Conservation (phyloP, 805 yeast species). For the Saccharomycopsis capsularis region DNA sequence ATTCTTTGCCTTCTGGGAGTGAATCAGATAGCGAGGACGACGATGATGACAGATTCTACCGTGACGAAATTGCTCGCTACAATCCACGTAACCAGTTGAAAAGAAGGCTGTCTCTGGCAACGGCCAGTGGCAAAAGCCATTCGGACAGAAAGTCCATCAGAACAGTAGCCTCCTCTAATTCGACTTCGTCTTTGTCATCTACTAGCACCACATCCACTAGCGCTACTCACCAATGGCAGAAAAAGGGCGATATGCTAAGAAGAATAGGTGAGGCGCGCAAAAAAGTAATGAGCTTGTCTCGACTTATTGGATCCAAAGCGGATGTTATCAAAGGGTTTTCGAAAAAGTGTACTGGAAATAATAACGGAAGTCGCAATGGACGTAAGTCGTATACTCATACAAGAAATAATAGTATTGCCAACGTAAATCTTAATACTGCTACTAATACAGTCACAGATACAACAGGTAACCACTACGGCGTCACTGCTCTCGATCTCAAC, state of each 20-base stretch:
- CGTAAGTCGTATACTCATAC: too few species aligned
- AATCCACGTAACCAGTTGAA: neutral
- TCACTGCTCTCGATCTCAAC: slow-evolving; percentile 1
- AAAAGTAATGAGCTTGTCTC: slow-evolving; percentile 81
- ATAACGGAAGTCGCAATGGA: too few species aligned
- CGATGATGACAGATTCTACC: neutral
- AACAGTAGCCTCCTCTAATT: neutral
- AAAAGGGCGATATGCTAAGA: slow-evolving; percentile 90
- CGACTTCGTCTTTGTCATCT: slow-evolving; percentile 17
- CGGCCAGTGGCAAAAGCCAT: neutral
- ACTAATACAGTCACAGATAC: neutral
- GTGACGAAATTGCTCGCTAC: neutral
- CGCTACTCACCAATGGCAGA: slow-evolving; percentile 66
- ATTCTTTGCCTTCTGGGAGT: slow-evolving; percentile 12
- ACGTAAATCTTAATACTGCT: neutral
- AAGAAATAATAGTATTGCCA: neutral
- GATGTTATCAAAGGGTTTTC: slow-evolving; percentile 95
- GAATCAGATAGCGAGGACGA: slow-evolving; percentile 11
- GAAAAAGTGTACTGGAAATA: slow-evolving; percentile 79
- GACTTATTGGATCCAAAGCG: slow-evolving; percentile 85
- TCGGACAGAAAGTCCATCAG: neutral
- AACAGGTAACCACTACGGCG: neutral
- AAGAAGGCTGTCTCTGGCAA: neutral
- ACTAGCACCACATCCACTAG: slow-evolving; percentile 29
- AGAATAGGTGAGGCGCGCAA: slow-evolving; percentile 94